Evolutionary conservation across 2,329 filamentous ascomycete species (phyloP), one percentile per base, ranked within the genome.

Genomic region (Dactylellina parvicollis): DNA sequence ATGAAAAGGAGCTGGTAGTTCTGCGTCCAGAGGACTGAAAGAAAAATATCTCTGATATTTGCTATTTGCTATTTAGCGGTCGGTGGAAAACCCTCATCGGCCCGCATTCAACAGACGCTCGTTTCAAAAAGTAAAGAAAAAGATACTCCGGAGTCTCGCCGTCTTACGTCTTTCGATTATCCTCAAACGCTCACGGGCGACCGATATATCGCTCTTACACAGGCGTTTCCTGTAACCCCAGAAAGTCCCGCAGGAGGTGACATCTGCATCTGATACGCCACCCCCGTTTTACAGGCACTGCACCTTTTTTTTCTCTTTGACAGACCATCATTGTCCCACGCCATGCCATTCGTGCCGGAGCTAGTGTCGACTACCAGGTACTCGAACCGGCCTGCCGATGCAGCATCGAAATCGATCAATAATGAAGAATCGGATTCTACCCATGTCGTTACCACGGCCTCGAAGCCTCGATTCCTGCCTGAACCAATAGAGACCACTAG

Each of bases 401-500:
- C 67, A 20, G 49, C n/a, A 16, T 26, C 47, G 2, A 32, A 50
- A 34, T 26, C 26, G 16, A 22, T 20, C 34, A 24, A 52, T 14
- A 50, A 12, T 28, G n/a, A 20, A 18, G 28, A 49, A 32, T 49
- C 50, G 40, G 34, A 62, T 50, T 16, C 56, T 20, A 49, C 42
- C 42, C 26, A 32, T 50, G 57, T 34, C 28, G 24, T 16, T 22
- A 22, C 24, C 34, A 32, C 49, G 40, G 60, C 38, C 32, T 72
- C 59, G 18, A 73, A 49, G 28, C 69, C 69, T 47, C 69, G 69
- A 50, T 73, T 76, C 44, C 55, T 77, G 9, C 76, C 76, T 30
- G 75, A 77, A 36, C 76, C 70, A 20, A 69, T 76, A 22, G 76
- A 77, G 47, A 75, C 62, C 16, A 72, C 75, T 9, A 74, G 74